Evolutionary conservation across 1,284 basidiomycete species (phyloP), one percentile per base, ranked within the genome.

Genomic region (Moesziomyces parantarcticus): DNA sequence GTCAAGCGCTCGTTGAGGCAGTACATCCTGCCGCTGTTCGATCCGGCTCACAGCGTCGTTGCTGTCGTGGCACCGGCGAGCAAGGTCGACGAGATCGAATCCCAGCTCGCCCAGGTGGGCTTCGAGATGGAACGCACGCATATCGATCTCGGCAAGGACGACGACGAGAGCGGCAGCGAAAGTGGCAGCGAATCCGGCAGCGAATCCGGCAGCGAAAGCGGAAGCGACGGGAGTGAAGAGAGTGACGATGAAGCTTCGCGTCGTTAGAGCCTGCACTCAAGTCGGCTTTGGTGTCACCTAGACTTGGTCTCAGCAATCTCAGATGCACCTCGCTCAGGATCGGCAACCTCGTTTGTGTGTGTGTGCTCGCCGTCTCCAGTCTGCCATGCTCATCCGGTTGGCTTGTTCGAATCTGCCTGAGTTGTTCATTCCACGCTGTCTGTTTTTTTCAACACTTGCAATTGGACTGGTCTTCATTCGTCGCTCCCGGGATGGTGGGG

Each of bases 21-120:
- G 75, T 91, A 97, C 85, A 89, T 97, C 85, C 84, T 95, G 40
- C 93, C 94, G 0, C 86, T 99, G 51, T 99, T 99, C 84, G 88
- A 92, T 70, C 83, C 94, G 0, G 85, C 87, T 4, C 88, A 89
- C 0, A 93, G 93, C 3, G 88, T 94, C 23, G 92, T 90, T 0
- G 90, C 93, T 18, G 90, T 94, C 7, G 91, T 94, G 7, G 91
- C 92, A 21, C 89, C 93, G 9, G 90, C 92, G 20, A 89, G 90
- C 11, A 95, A 94, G 83, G 88, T 89, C 0, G 89, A 90, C 26
- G 89, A 91, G 71, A 91, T 96, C 55, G 87, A 87, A 29, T 86
- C 88, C 45, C 89, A 89, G 18, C 86, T 98, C 58, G 85, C 84
- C 39, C 85, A 86, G 48, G 85, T 87, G 22, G 96, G 96, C 1